These are phyloP conservation scores for Sparassis latifolia DNA, from an alignment of 1,284 basidiomycete genomes.

Conservation along the genomic window DNA sequence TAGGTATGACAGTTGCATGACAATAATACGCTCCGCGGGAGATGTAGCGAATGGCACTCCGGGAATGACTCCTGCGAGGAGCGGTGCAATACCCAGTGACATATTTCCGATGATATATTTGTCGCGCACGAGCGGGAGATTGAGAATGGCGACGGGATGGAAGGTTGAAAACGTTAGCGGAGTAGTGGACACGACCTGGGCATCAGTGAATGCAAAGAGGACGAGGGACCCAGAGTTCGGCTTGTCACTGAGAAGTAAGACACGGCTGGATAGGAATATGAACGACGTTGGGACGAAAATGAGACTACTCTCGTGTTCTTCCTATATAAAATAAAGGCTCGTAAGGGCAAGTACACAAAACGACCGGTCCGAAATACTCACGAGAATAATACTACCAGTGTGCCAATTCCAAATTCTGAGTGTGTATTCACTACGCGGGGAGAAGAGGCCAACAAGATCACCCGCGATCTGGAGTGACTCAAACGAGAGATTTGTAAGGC, in stretches of 20 bases:
- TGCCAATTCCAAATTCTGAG: slow-evolving; percentile 48
- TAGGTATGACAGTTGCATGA: not conserved
- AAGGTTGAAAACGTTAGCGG: not conserved
- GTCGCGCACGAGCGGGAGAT: not conserved
- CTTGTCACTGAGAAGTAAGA: slow-evolving; percentile 33
- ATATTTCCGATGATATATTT: not conserved
- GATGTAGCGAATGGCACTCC: not conserved
- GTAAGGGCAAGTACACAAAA: not conserved
- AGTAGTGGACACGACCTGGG: not conserved
- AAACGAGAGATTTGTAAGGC: slow-evolving; percentile 22
- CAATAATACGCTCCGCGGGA: not conserved
- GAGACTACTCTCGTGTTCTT: slow-evolving; percentile 12
- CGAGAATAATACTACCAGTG: slow-evolving; percentile 34
- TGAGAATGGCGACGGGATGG: slow-evolving; percentile 23
- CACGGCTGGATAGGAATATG: slow-evolving; percentile 35
- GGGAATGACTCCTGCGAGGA: slow-evolving; percentile 27
- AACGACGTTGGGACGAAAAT: slow-evolving; percentile 30
- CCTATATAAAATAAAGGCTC: slow-evolving; percentile 15
- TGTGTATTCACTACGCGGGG: slow-evolving; percentile 24
- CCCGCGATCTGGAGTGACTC: slow-evolving; percentile 40
- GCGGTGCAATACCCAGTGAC: not conserved
- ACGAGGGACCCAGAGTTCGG: slow-evolving; percentile 16
- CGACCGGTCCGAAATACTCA: slow-evolving; percentile 19
- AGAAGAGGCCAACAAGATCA: slow-evolving; percentile 41
- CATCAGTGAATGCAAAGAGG: slow-evolving; percentile 30